Base-by-base conservation (phyloP, 2,329 filamentous ascomycete species). In the Hypoxylon sp. region DNA sequence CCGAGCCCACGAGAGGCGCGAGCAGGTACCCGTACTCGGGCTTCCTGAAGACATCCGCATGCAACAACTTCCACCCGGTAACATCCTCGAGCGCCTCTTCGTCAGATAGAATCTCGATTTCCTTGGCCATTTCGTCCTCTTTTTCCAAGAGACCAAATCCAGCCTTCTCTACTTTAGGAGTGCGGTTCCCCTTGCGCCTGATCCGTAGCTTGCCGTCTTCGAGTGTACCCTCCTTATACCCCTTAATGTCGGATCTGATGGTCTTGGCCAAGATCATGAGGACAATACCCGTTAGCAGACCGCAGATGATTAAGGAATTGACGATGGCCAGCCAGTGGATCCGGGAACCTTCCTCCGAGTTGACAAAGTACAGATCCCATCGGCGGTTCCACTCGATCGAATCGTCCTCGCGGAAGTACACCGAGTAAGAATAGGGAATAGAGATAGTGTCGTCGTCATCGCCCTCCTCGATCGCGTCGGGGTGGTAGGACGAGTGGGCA, bases 311-410 rank as follows among this genome's bases (percentile, higher is more conserved):
- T 68, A 97, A 78, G 0, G 92, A 95, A 79, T 96, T 97, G 76
- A 95, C 78, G 67, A 97, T 94, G 34, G 93, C 92, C 58, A 97
- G 83, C 91, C 92, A 96, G 75, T 97, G 93, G 22, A 94, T 92
- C 74, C 88, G 89, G 24, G 87, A 89, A 47, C 91, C 91, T 69
- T 94, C 91, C 60, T 92, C 90, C 74, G 95, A 91, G 75, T 94
- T 93, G 62, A 91, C 91, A 79, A 97, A 96, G 77, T 96, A 97
- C 56, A 94, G 80, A 72, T 96, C 91, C 93, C 93, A 97, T 56
- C 93, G 87, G 70, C 89, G 92, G 59, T 84, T 82, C 93, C 93
- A 97, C 67, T 95, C 92, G 52, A 96, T 82, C 19, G 84, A 87
- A 43, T 89, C 86, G 65, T 96, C 92, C 75, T 96, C 91, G 53